Conservation (phyloP, 2,329 filamentous ascomycete genomes). For the Pezicula neosporulosa region DNA sequence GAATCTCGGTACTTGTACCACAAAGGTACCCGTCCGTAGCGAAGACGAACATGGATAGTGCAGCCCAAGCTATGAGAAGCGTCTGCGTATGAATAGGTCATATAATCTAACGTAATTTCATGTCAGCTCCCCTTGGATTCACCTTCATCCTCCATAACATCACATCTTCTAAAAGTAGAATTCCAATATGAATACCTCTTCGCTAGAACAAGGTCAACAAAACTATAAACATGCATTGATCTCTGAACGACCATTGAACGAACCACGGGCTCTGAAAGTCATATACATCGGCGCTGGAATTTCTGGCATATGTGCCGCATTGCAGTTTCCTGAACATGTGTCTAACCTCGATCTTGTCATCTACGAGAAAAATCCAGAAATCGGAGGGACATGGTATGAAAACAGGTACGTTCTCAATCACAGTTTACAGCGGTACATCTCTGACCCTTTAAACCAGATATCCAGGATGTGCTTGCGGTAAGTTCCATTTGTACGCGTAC, state of each 20-base stretch:
- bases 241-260: neutral
- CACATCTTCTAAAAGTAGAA: no score
- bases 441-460: slow-evolving; percentile 26
- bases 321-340: slow-evolving; percentile 37
- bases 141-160: no score
- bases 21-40: no score
- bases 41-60: no score
- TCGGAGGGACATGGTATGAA: slow-evolving; percentile 51
- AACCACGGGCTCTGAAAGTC: slow-evolving; percentile 28
- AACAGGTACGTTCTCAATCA: slow-evolving; percentile 32
- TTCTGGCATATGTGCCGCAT: slow-evolving; percentile 40
- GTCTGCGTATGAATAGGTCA: no score
- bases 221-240: neutral
- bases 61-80: no score
- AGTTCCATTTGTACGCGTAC: neutral
- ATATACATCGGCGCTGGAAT: slow-evolving; percentile 43
- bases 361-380: slow-evolving; percentile 46
- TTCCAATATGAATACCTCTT: no score
- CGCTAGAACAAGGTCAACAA: no score
- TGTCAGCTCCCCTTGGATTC: no score
- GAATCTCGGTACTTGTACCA: no score
- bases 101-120: no score
- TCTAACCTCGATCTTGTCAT: slow-evolving; percentile 32
- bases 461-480: slow-evolving; percentile 49
- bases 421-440: no score